Base-by-base conservation (phyloP, 345 rosid genomes). In the Camelina neglecta region DNA sequence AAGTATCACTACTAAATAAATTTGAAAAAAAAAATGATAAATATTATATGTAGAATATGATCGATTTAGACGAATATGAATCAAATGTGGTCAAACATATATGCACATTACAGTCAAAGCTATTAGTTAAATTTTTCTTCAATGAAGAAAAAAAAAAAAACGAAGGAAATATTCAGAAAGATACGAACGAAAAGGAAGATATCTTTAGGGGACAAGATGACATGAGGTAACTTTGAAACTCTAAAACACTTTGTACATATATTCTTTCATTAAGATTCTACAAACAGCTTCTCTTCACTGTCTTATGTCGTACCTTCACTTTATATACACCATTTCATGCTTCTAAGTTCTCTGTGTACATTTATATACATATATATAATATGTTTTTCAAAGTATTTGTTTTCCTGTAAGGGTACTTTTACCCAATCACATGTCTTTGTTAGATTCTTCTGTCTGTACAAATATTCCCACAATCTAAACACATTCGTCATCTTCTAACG, bases 271-370 rank as follows among this genome's bases (percentile, higher is more conserved):
- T 53, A 61, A 75, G 69, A 76, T 62, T 62, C 70, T 76, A 69
- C 70, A 69, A 45, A 55, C 80, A 76, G n/a, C 59, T 76, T 76
- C 75, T 69, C 68, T 44, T 69, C 65, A 12, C 79, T 76, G 65
- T 54, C 74, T 45, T 42, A 44, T 49, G 24, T 69, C 74, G 79
- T 76, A 76, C 80, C 16, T 69, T 69, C 80, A 55, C 71, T 69
- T 75, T 67, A 36, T 51, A 49, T 67, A 11, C 78, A 59, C 73
- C 67, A 66, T 56, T 65, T 57, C 56, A 57, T 74, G 78, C 21
- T 56, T 13, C 20, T 54, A 18, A 1, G 2, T 8, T 48, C 9
- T 38, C 1, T 21, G 23, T 7, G 16, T 42, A 36, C 6, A 53
- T 53, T 8, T 38, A 8, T 38, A 36, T 36, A 36, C 1, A 24